phyloP scores from a whole-genome alignment of 2,329 filamentous ascomycete genomes.

The Xylaria sp. region DNA sequence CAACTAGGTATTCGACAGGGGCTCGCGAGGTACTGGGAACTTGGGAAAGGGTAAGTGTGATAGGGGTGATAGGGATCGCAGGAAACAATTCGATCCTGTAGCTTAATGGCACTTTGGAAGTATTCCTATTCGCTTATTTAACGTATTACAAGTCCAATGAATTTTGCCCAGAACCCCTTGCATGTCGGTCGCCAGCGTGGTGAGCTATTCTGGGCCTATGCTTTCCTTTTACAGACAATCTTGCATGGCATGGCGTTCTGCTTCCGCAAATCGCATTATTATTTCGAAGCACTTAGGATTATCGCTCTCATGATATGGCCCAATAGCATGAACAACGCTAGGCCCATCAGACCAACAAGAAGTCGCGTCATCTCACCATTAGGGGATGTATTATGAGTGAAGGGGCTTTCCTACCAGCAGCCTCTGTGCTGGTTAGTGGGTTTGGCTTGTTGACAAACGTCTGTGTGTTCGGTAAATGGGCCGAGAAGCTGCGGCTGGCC shows the following conservation, averaged over 20 bases:
- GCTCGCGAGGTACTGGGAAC: background rate
- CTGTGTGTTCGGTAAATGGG: conserved; percentile 33
- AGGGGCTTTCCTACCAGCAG: conserved; percentile 1
- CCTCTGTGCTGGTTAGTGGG: conserved; percentile 7
- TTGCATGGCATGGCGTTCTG: conserved; percentile 10
- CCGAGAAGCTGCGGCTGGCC: conserved; percentile 24
- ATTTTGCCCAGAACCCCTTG: conserved; percentile 7
- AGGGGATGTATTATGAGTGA: conserved; percentile 3
- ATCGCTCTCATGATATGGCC: background rate
- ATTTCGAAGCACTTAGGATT: conserved; percentile 5
- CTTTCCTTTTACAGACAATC: conserved; percentile 3
- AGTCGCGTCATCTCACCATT: conserved; percentile 10
- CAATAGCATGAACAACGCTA: background rate
- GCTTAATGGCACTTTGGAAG: conserved; percentile 6
- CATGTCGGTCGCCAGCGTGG: background rate
- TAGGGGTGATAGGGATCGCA: conserved; percentile 3
- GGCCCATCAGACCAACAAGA: background rate
- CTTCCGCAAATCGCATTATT: conserved; percentile 10
- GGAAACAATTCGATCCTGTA: background rate
- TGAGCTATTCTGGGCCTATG: conserved; percentile 3
- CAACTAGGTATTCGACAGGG: background rate
- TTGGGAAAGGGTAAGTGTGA: background rate
- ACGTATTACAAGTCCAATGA: conserved; percentile 1
- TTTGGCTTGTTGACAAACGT: conserved; percentile 14
- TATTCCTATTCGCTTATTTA: conserved; percentile 8